phyloP scores from a whole-genome alignment of 768 basidiomycete species.

The Trichaptum fuscoviolaceum region DNA sequence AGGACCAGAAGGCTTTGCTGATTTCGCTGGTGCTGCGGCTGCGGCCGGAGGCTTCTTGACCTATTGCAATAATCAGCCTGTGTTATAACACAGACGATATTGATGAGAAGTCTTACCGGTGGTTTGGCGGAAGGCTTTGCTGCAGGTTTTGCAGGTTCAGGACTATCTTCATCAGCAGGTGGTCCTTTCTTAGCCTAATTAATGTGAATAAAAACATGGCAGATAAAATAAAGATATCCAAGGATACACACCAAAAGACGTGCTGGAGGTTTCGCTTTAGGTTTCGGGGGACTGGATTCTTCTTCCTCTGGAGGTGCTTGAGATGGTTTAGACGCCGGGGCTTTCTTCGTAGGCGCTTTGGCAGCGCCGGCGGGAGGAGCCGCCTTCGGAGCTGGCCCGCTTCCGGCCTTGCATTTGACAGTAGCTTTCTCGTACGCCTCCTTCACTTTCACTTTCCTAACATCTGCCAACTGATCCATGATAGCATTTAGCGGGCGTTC shows the following conservation, averaged over 20 bases:
- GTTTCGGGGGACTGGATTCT: slow-evolving; percentile 34
- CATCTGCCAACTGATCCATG: slow-evolving; percentile 79
- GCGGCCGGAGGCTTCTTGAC: slow-evolving; percentile 42
- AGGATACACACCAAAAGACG: slow-evolving; percentile 34
- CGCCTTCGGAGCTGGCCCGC: slow-evolving; percentile 41
- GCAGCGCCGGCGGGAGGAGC: slow-evolving; percentile 18
- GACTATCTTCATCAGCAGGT: slow-evolving; percentile 28
- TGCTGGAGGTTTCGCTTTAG: slow-evolving; percentile 46
- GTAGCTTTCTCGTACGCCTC: slow-evolving; percentile 89
- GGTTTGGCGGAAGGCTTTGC: neutral
- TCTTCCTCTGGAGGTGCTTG: slow-evolving; percentile 25
- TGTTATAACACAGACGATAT: neutral
- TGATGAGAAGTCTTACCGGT: neutral
- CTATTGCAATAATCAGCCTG: neutral
- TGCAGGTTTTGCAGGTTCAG: slow-evolving; percentile 23
- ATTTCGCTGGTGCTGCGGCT: slow-evolving; percentile 32
- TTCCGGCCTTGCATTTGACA: slow-evolving; percentile 81
- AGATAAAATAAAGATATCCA: slow-evolving; percentile 6
- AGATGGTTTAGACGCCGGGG: slow-evolving; percentile 29
- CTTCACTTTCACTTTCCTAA: slow-evolving; percentile 88
- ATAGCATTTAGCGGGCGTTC: slow-evolving; percentile 85
- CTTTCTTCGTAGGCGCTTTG: slow-evolving; percentile 31
- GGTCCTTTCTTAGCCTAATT: slow-evolving; percentile 52
- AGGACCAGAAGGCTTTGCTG: slow-evolving; percentile 43
- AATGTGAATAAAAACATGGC: neutral